Evolutionary conservation across 139 green algal genomes (phyloP).

Genomic region (Micractinium conductrix): DNA sequence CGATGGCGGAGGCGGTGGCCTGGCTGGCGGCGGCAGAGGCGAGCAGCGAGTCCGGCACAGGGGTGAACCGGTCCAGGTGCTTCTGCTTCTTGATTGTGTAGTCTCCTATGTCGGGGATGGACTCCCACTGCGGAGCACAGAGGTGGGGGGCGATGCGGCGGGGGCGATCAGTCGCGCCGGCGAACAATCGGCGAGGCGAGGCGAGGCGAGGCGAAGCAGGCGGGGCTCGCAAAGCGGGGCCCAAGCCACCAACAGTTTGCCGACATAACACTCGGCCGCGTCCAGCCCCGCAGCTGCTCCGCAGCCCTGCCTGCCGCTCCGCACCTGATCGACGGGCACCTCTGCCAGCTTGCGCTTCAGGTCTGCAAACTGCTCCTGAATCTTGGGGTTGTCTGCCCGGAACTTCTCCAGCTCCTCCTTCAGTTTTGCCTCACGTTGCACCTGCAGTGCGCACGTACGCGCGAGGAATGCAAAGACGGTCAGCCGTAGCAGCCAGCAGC

Average conservation of each 20-base stretch:
- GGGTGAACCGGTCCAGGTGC: constrained; percentile 81
- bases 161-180: too few species aligned
- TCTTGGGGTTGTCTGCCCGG: constrained; percentile 95
- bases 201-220: neutral
- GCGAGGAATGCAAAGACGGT: too few species aligned
- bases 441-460: constrained; percentile 5
- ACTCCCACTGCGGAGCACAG: constrained; percentile 80
- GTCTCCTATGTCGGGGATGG: constrained; percentile 98
- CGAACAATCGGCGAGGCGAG: too few species aligned
- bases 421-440: constrained; percentile 83
- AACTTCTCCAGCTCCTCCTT: constrained; percentile 96
- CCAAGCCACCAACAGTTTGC: too few species aligned
- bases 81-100: constrained; percentile 93
- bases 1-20: constrained; percentile 56
- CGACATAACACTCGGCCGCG: neutral
- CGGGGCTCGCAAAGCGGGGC: too few species aligned
- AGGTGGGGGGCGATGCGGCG: too few species aligned
- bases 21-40: constrained; percentile 73
- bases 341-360: constrained; percentile 94
- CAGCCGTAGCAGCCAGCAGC: too few species aligned
- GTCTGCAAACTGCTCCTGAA: constrained; percentile 98
- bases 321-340: constrained; percentile 29
- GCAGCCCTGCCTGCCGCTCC: neutral
- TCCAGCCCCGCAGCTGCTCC: neutral
- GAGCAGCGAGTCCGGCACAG: constrained; percentile 93